phyloP scores from a whole-genome alignment of 2,329 filamentous ascomycete genomes.

The Fusarium torreyae region DNA sequence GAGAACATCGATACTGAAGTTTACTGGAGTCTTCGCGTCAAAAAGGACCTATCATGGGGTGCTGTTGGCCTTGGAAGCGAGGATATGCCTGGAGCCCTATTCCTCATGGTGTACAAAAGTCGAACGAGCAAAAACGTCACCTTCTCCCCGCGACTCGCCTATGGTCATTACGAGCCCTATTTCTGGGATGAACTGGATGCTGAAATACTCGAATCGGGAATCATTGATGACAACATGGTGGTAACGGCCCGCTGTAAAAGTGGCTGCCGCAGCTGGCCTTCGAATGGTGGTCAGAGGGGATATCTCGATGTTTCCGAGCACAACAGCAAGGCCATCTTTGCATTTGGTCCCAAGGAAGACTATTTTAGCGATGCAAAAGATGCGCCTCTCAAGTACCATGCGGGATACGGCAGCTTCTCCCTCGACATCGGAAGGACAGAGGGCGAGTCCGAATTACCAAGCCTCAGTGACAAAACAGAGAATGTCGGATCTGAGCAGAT shows the following conservation, averaged over 20 bases:
- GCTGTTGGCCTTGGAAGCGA: slow-evolving; percentile 69
- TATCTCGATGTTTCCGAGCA: slow-evolving; percentile 66
- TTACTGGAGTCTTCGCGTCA: slow-evolving; percentile 69
- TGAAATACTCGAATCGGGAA: slow-evolving; percentile 62
- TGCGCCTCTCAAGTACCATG: slow-evolving; percentile 67
- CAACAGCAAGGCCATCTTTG: slow-evolving; percentile 68
- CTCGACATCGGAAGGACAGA: slow-evolving; percentile 69
- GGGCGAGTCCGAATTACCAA: slow-evolving; percentile 60
- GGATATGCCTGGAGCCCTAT: slow-evolving; percentile 67
- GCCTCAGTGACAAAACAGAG: slow-evolving; percentile 53
- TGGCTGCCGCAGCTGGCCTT: slow-evolving; percentile 67
- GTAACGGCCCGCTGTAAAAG: slow-evolving; percentile 66
- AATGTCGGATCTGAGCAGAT: slow-evolving; percentile 56
- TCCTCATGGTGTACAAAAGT: slow-evolving; percentile 69
- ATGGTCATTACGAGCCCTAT: slow-evolving; percentile 67
- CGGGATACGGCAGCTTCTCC: slow-evolving; percentile 67
- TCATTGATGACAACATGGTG: slow-evolving; percentile 62
- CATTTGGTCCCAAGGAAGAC: slow-evolving; percentile 64
- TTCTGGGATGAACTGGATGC: slow-evolving; percentile 62
- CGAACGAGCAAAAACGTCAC: slow-evolving; percentile 65
- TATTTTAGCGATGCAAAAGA: slow-evolving; percentile 60
- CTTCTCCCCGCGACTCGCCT: slow-evolving; percentile 67
- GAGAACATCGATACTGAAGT: slow-evolving; percentile 63
- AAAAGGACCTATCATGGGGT: slow-evolving; percentile 64
- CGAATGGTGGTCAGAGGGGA: slow-evolving; percentile 53